Percentiles rank a stretch among this genome's conserved stretches.
Conservation (phyloP, 345 rosid genomes). For the Leavenworthia alabamica region DNA sequence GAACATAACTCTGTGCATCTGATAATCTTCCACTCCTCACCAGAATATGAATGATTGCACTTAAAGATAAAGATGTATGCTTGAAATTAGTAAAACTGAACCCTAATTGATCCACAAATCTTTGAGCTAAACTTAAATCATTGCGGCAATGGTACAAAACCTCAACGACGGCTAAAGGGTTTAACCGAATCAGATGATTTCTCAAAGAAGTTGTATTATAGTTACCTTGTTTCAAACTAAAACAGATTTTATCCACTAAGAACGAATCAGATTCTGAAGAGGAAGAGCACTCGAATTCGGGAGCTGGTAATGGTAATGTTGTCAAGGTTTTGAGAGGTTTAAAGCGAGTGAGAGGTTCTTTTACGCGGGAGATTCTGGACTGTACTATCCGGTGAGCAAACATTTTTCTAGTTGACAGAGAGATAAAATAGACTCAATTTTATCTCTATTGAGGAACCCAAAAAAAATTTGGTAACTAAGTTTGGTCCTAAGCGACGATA, state of each 20-base stretch:
- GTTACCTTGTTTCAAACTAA: conserved; percentile 44
- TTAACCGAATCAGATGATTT: conserved; percentile 35
- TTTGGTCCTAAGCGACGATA: background rate
- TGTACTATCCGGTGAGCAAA: background rate
- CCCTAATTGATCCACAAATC: conserved; percentile 37
- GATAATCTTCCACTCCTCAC: conserved; percentile 53
- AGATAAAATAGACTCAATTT: background rate
- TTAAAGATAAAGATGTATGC: conserved; percentile 53
- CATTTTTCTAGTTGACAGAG: background rate
- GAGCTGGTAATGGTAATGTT: conserved; percentile 6
- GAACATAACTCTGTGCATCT: conserved; percentile 66
- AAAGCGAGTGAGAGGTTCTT: background rate
- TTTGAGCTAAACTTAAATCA: conserved; percentile 41
- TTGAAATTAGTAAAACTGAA: conserved; percentile 36
- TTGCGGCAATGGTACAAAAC: conserved; percentile 48
- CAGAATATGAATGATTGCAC: conserved; percentile 57
- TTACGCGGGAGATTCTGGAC: conserved; percentile 2
- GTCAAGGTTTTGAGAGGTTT: conserved; percentile 22
- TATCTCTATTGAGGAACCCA: background rate
- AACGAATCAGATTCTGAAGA: conserved; percentile 35
- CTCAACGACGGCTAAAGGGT: conserved; percentile 45
- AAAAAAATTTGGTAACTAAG: background rate
- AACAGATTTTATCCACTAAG: conserved; percentile 54
- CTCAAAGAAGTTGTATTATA: conserved; percentile 28
- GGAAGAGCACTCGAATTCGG: conserved; percentile 15